phyloP scores from a whole-genome alignment of 305 asterid species.

The Fraxinus platypoda region DNA sequence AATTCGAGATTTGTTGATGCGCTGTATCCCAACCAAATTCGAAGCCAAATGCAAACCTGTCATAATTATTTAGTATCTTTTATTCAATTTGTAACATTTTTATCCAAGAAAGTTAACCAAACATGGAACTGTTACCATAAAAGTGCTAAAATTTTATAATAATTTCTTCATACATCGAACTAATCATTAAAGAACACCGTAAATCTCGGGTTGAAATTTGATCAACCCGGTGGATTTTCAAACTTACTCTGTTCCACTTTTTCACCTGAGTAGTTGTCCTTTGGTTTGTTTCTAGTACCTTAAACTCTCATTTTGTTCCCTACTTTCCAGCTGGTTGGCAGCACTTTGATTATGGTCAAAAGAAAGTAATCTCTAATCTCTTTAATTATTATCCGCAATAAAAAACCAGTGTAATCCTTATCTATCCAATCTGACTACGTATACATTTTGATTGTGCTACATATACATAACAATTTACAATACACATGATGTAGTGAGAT shows the following conservation, averaged over 20 bases:
- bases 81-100: too few relatives aligned
- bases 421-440: background rate
- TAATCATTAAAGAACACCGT: background rate
- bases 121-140: background rate
- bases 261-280: background rate
- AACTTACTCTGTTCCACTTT: background rate
- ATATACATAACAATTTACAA: too few relatives aligned
- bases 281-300: background rate
- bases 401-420: background rate
- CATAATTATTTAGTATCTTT: too few relatives aligned
- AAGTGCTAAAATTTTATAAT: background rate
- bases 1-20: too few relatives aligned
- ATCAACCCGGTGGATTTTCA: background rate
- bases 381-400: background rate
- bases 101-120: background rate
- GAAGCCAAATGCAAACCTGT: too few relatives aligned
- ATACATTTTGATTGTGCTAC: too few relatives aligned
- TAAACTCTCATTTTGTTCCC: background rate
- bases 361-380: background rate
- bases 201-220: background rate
- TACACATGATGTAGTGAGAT: too few relatives aligned
- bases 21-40: too few relatives aligned
- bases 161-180: background rate
- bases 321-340: background rate
- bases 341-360: background rate